phyloP scores from a whole-genome alignment of 768 basidiomycete genomes.

The Paxillus rubicundulus region DNA sequence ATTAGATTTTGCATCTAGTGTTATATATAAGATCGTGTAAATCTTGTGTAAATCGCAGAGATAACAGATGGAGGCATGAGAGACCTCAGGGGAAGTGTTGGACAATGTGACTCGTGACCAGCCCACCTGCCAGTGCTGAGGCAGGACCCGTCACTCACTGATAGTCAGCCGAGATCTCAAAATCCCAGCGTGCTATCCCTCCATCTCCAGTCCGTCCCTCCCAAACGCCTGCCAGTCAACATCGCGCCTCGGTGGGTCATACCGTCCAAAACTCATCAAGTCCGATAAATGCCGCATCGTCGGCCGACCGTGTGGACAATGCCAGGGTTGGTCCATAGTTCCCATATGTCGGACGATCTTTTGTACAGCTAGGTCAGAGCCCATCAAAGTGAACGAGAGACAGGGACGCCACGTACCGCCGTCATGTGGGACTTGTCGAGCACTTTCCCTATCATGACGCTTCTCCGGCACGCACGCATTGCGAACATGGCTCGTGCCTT shows the following conservation, averaged over 20 bases:
- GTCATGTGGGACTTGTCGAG: constrained; percentile 79
- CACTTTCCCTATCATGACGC: constrained; percentile 92
- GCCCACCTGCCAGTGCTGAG: neutral
- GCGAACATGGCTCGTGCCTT: constrained; percentile 97
- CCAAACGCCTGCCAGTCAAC: constrained; percentile 39
- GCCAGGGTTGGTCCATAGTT: constrained; percentile 83
- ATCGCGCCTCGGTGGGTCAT: constrained; percentile 7
- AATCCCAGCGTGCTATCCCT: neutral
- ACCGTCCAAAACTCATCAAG: constrained; percentile 33
- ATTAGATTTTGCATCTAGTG: neutral
- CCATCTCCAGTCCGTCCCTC: constrained; percentile 4
- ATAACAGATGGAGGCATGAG: neutral
- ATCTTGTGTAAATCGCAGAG: constrained; percentile 5
- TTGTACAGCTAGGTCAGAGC: neutral
- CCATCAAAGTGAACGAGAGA: neutral
- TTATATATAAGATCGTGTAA: constrained; percentile 12
- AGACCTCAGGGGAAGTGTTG: too few species aligned
- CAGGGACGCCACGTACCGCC: constrained; percentile 41
- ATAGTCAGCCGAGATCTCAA: too few species aligned
- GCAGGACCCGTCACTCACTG: neutral
- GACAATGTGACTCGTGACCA: neutral
- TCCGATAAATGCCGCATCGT: constrained; percentile 78
- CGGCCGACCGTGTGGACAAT: constrained; percentile 83
- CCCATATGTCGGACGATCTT: constrained; percentile 82
- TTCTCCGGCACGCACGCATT: constrained; percentile 91